A percentile compares a stretch with the other conserved stretches of the same genome.
Evolutionary conservation across 805 yeast species (phyloP).

Genomic region (Kodamaea kaohsiungensis): DNA sequence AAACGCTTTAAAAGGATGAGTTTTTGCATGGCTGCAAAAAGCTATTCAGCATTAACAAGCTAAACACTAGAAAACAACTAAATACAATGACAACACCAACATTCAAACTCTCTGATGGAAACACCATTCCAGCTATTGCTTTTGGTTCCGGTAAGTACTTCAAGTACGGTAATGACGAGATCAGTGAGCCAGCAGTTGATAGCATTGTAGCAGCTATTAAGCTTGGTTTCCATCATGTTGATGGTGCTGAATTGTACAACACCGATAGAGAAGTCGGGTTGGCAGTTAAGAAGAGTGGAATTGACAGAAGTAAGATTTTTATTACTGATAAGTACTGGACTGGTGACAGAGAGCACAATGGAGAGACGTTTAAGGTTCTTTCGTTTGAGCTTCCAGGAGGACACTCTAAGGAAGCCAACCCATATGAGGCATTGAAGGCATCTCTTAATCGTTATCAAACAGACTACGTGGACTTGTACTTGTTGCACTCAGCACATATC

Average conservation of each 20-base stretch:
- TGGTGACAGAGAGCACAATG: slow-evolving; percentile 17
- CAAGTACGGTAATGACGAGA: slow-evolving; percentile 23
- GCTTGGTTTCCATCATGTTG: slow-evolving; percentile 59
- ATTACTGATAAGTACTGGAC: slow-evolving; percentile 58
- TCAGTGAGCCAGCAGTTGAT: slow-evolving; percentile 37
- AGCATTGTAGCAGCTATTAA: slow-evolving; percentile 49
- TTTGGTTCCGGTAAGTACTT: slow-evolving; percentile 51
- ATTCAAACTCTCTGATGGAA: slow-evolving; percentile 33
- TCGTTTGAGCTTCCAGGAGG: background rate
- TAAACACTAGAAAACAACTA: too few species aligned
- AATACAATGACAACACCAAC: slow-evolving; percentile 6
- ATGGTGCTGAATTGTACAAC: slow-evolving; percentile 65
- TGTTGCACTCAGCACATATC: slow-evolving; percentile 49
- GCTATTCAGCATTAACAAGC: background rate
- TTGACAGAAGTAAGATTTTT: slow-evolving; percentile 47
- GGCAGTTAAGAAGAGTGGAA: slow-evolving; percentile 29
- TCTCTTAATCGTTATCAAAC: slow-evolving; percentile 40
- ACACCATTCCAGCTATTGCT: slow-evolving; percentile 43
- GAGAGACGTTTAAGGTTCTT: background rate
- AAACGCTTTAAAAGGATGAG: background rate
- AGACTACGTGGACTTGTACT: slow-evolving; percentile 54
- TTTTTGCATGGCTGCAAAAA: background rate
- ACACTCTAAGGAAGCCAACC: slow-evolving; percentile 19
- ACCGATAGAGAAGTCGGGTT: slow-evolving; percentile 61
- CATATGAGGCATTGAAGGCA: slow-evolving; percentile 41